phyloP scores from a whole-genome alignment of 1,284 basidiomycete species.

The Boletus semigastroideus region DNA sequence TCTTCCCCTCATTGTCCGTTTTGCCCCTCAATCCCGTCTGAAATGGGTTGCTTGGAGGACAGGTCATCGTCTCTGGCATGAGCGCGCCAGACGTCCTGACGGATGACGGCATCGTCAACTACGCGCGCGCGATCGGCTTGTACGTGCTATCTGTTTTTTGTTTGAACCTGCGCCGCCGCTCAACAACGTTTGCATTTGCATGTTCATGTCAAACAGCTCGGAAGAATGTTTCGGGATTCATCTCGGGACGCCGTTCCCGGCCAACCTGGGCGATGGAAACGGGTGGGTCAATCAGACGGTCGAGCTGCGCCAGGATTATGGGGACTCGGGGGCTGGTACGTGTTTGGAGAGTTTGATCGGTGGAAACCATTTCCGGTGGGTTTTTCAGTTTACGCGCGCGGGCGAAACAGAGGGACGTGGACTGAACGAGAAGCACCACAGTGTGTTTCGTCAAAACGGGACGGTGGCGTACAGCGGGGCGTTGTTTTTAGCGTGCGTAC shows the following conservation, averaged over 20 bases:
- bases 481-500: slow-evolving; percentile 65
- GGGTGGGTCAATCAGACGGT: slow-evolving; percentile 48
- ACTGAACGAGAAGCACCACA: slow-evolving; percentile 18
- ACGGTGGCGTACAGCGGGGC: slow-evolving; percentile 53
- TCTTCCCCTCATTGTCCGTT: background rate
- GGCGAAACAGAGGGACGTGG: too few relatives aligned
- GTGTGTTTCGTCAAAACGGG: slow-evolving; percentile 62
- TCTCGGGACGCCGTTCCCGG: slow-evolving; percentile 55
- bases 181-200: too few relatives aligned
- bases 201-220: slow-evolving; percentile 41
- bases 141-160: slow-evolving; percentile 28
- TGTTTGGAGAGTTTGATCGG: slow-evolving; percentile 64
- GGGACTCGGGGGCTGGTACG: slow-evolving; percentile 47
- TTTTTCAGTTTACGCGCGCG: background rate
- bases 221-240: slow-evolving; percentile 65
- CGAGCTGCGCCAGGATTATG: slow-evolving; percentile 64
- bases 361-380: slow-evolving; percentile 64
- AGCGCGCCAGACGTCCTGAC: slow-evolving; percentile 59
- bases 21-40: background rate
- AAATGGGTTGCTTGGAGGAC: background rate
- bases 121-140: slow-evolving; percentile 61
- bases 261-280: slow-evolving; percentile 65
- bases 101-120: slow-evolving; percentile 56
- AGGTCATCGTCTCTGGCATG: slow-evolving; percentile 56
- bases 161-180: background rate